Percentiles rank a stretch among this genome's conserved stretches.
phyloP scores from a whole-genome alignment of 1,139 yeast genomes.

The Taiozyma sp. region DNA sequence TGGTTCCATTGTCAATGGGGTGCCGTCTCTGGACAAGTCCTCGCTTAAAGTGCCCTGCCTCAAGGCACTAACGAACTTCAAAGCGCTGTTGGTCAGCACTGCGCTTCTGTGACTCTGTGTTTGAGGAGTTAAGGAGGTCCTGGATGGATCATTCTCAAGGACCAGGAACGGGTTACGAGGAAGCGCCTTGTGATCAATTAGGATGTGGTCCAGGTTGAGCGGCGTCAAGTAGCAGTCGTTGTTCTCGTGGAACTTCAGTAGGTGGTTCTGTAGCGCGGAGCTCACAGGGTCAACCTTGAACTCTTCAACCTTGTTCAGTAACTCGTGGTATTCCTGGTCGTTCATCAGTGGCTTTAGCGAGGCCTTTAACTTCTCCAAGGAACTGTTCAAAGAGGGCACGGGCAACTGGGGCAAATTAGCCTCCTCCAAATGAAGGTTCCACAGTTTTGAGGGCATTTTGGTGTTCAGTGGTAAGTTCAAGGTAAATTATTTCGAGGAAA shows the following conservation, averaged over 20 bases:
- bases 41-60: constrained; percentile 48
- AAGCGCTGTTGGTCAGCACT: constrained; percentile 55
- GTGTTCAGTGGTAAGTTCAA: neutral
- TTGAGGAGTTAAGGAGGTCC: constrained; percentile 37
- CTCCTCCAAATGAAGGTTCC: constrained; percentile 1
- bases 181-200: constrained; percentile 64
- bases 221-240: constrained; percentile 56
- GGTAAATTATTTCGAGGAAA: neutral
- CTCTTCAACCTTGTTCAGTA: constrained; percentile 33
- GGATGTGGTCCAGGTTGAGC: constrained; percentile 47
- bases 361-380: constrained; percentile 41
- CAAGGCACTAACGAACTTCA: constrained; percentile 57
- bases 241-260: constrained; percentile 35
- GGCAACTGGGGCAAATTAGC: constrained; percentile 31
- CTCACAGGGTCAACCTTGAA: constrained; percentile 40
- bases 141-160: constrained; percentile 67
- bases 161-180: constrained; percentile 75
- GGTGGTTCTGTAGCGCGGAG: constrained; percentile 46
- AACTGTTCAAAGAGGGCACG: constrained; percentile 42
- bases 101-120: constrained; percentile 65
- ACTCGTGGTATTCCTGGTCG: constrained; percentile 7
- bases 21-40: constrained; percentile 48
- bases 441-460: neutral
- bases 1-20: constrained; percentile 61
- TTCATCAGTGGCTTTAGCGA: constrained; percentile 45